Base-by-base conservation (phyloP, 163 green algal genomes). In the Scenedesmus sp. region DNA sequence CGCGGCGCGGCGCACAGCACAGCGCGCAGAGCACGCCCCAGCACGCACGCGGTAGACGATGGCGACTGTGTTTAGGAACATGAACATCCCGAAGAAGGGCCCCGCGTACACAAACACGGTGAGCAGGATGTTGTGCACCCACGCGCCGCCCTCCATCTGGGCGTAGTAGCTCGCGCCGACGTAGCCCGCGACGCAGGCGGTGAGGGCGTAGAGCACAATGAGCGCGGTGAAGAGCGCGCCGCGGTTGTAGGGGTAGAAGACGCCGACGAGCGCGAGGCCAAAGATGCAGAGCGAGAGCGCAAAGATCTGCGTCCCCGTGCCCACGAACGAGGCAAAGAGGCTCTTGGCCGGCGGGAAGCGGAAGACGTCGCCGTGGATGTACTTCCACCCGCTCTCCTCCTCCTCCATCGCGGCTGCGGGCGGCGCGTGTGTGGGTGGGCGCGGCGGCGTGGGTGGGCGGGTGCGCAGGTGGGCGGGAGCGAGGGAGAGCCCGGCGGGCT, bases 211-310 rank as follows among this genome's bases (percentile, higher is more conserved):
- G 54, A 98, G 84, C 36, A 98, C 87, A 44, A 98, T 94, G 45
- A 93, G 82, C 1, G 92, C 90, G 2, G 93, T 97, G 84, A 95
- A 94, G 69, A 98, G 82, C 11, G 90, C 89, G 31, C 96, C 96
- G n/a, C 92, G 87, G 87, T 98, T 98, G 94, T 98, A 98, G 9
- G 95, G 95, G 83, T 98, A 97, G 88, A 98, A 99, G 0, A 94
- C 87, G 33, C 95, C 95, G 50, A 96, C 83, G 26, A 97, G 87
- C 9, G 94, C 89, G 63, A 98, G 85, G 24, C 79, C 72, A 69
- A 98, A 98, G 72, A 98, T 94, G 84, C 83, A 93, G 15, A 96
- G 67, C 3, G 88, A 88, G 71, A 96, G 84, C 81, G 85, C 88
- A 71, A 96, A 89, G 31, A 94, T 86, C 85, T 94, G 86, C 1